Base-by-base conservation (phyloP, 2,329 filamentous ascomycete genomes). In the Pseudogymnoascus sp. region DNA sequence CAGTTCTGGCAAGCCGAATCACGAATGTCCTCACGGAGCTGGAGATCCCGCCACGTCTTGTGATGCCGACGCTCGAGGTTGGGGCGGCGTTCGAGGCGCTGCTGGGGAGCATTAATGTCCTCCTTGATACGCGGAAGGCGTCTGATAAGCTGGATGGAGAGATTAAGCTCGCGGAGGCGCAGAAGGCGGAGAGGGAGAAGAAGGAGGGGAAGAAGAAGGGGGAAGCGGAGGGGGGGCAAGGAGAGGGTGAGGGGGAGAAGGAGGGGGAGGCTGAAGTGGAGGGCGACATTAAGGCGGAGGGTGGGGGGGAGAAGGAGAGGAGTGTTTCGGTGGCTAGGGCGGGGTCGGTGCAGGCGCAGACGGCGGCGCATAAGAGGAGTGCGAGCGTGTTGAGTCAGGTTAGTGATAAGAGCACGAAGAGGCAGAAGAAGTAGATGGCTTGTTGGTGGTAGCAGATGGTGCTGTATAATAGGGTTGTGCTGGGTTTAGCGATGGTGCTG, bases 121-220 rank as follows among this genome's bases (percentile, higher is more conserved):
- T 95, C 26, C 80, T 95, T 4, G 90, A 95, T 67, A 79, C 88
- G 65, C 80, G 88, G 65, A 93, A 93, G 77, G 76, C 89, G 29
- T 81, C 83, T 14, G 90, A 95, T 73, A 92, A 91, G 77, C 78
- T 93, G 34, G 87, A 91, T 67, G 83, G 80, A 11, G 90, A 93
- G 75, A 82, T 90, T 69, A 83, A 81, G 70, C 69, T 86, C 2
- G 80, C 86, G 70, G 78, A 81, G 70, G 80, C 79, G 0, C 83
- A 86, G 72, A 84, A 81, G 60, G 73, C 73, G 47, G 75, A 75
- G 65, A 73, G 71, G 67, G 71, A 70, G 69, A 75, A 66, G 70
- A 74, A 72, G 39, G 76, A 64, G 67, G 64, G 63, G 36, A 42
- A 57, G 60, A 23, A 62, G 37, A 67, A 66, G 18, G 39, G 21